Evolutionary conservation across 208 protist genomes (phyloP).

Genomic region (Leptomonas pyrrhocoris): DNA sequence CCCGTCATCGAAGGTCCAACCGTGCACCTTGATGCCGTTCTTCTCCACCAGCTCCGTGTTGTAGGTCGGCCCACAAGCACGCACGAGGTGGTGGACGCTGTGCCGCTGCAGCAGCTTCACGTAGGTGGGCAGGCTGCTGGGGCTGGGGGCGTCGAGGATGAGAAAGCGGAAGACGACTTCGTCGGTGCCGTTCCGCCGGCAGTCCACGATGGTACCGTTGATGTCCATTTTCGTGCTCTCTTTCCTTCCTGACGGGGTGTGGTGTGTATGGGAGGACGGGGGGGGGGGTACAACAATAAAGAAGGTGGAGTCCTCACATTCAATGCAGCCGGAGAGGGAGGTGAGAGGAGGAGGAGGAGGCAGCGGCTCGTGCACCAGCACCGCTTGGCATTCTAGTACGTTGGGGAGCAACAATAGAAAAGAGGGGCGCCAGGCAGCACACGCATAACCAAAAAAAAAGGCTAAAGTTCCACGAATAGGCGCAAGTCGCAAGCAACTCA

Average conservation of each 20-base stretch:
- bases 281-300: not conserved
- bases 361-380: no score
- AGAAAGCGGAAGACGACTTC: constrained; percentile 75
- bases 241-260: not conserved
- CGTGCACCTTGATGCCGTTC: constrained; percentile 79
- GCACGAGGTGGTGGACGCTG: constrained; percentile 81
- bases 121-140: constrained; percentile 86
- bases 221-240: constrained; percentile 66
- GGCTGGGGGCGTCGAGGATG: constrained; percentile 86
- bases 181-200: constrained; percentile 50
- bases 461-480: no score
- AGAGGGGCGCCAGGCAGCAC: not conserved
- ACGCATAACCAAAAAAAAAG: not conserved
- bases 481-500: no score
- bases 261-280: not conserved
- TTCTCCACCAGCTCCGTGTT: constrained; percentile 66
- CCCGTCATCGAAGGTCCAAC: constrained; percentile 93
- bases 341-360: constrained; percentile 6
- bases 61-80: constrained; percentile 88
- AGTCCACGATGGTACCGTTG: constrained; percentile 85
- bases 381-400: no score
- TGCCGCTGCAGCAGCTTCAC: constrained; percentile 84
- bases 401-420: constrained; percentile 8
- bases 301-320: not conserved
- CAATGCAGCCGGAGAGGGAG: no score